A percentile compares a stretch with the other conserved stretches of the same genome.
Conservation (phyloP, 2,329 filamentous ascomycete species). For the Cytospora paraplurivora region DNA sequence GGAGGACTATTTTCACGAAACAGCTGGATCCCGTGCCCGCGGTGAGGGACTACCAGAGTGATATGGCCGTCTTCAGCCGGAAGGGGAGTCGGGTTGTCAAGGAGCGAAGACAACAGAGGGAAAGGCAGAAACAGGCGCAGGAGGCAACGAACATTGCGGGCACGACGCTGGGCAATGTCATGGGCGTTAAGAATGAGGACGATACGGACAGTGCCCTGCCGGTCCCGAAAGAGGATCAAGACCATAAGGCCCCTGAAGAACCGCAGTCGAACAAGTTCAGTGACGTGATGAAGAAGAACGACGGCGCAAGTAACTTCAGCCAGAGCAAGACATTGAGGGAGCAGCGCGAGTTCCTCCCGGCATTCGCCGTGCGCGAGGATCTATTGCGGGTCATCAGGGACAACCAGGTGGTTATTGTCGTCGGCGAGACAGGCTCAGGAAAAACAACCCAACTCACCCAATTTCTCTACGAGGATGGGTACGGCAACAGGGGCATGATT, state of each 20-base stretch:
- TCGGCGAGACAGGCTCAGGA: conserved; percentile 95
- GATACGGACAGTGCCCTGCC: conserved; percentile 88
- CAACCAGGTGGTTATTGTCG: conserved; percentile 95
- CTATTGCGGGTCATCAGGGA: conserved; percentile 88
- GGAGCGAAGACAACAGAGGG: conserved; percentile 87
- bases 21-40: conserved; percentile 94
- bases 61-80: conserved; percentile 97
- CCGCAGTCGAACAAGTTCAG: conserved; percentile 72
- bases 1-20: conserved; percentile 94
- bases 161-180: conserved; percentile 88
- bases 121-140: conserved; percentile 91
- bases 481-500: conserved; percentile 84
- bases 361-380: conserved; percentile 95
- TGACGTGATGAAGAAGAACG: conserved; percentile 83
- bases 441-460: conserved; percentile 98
- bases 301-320: conserved; percentile 88
- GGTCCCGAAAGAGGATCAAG: conserved; percentile 70
- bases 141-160: conserved; percentile 92
- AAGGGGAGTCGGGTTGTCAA: conserved; percentile 94
- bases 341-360: conserved; percentile 89
- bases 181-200: conserved; percentile 94
- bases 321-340: conserved; percentile 87
- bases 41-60: conserved; percentile 89
- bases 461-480: conserved; percentile 94
- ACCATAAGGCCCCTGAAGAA: conserved; percentile 34